Base-by-base conservation (phyloP, 805 yeast species). In the Ogataea thermomethanolica region DNA sequence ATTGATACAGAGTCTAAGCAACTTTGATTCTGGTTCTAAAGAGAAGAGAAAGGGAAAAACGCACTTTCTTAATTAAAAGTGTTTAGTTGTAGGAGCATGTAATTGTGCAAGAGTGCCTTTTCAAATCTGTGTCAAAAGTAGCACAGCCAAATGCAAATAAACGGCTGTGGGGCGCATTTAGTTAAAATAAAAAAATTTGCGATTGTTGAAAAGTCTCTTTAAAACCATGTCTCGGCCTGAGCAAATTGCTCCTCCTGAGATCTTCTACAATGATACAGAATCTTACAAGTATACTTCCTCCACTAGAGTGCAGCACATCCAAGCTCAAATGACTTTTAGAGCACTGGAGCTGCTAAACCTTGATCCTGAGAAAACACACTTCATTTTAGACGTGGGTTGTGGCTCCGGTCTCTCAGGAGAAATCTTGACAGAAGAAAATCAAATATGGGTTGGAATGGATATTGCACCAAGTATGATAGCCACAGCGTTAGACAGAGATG, bases 361-460 rank as follows among this genome's bases (percentile, higher is more conserved):
- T 28, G 83, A 84, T 23, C 77, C 78, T 1, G 69, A 66, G 23
- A 71, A 65, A 26, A 73, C 79, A 11, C 84, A 86, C 51, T 81
- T 81, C 54, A 60, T 93, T 8, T 74, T 93, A 13, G 99, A 93
- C 72, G 74, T 93, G 25, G 99, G 99, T 11, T 93, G 98, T 70
- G 99, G 99, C 2, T 89, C 97, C 0, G 98, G 99, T 0, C 73
- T 93, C 12, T 81, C 93, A 26, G 99, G 99, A 5, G 98, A 93
- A 58, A 91, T 93, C 25, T 67, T 93, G 30, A 78, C 91, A 0
- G 95, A 93, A 56, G 98, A 93, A 60, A 95, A 95, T 7, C 95
- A 87, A 58, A 69, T 80, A 41, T 93, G 99, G 98, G 67, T 87
- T 29, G 99, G 99, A 5, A 79, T 93, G 87, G 99, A 93, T 65